Conservation (phyloP, 1,284 basidiomycete genomes). For the Rhodotorula glutinis region DNA sequence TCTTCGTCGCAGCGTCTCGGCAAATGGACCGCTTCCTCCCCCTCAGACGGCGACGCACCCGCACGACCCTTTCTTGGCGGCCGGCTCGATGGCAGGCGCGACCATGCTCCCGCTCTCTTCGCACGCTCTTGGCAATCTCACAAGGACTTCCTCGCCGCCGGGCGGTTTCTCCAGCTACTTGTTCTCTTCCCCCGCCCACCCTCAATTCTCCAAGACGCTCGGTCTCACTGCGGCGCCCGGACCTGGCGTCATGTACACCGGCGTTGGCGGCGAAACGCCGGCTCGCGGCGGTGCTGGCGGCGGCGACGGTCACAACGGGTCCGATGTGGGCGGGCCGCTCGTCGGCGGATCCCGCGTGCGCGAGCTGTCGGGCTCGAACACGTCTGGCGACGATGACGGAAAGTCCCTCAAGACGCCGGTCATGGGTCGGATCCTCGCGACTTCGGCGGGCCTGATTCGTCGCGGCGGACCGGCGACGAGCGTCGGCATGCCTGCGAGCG, state of each 20-base stretch:
- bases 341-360: neutral
- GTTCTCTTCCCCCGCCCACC: constrained; percentile 37
- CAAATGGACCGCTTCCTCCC: neutral
- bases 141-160: constrained; percentile 13
- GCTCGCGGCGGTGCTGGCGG: neutral
- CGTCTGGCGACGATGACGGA: neutral
- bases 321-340: neutral
- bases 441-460: neutral
- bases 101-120: constrained; percentile 3
- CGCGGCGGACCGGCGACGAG: neutral
- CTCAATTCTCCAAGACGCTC: constrained; percentile 28
- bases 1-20: neutral
- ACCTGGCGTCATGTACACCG: constrained; percentile 24
- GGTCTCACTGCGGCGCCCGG: constrained; percentile 35
- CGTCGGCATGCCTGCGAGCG: constrained; percentile 4
- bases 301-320: constrained; percentile 1
- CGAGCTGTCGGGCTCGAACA: constrained; percentile 1
- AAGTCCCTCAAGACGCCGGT: constrained; percentile 11
- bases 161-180: constrained; percentile 13
- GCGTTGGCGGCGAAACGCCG: constrained; percentile 20
- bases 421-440: neutral
- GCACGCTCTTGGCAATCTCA: neutral
- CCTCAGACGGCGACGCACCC: neutral
- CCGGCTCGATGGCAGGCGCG: neutral
- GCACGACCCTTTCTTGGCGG: constrained; percentile 26